Base-by-base conservation (phyloP, 805 yeast species). In the Ogataea parapolymorpha region DNA sequence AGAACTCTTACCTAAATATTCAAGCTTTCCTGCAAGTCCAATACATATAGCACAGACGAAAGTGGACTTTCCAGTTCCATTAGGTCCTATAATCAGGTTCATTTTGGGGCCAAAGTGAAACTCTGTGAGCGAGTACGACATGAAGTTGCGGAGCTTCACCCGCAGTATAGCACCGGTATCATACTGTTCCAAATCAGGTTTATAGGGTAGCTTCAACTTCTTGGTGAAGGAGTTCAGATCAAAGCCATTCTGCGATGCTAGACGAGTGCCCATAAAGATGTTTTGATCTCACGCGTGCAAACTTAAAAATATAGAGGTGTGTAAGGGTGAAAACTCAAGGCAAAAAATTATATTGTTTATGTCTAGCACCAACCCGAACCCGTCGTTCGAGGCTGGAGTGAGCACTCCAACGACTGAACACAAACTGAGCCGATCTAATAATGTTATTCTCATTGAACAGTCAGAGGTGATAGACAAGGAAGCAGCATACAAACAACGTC, bases 41-140 rank as follows among this genome's bases (percentile, higher is more conserved):
- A 93, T 68, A 57, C 95, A 91, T 1, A 91, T 77, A 0, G 96
- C 98, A 45, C 96, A 86, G 4, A 93, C 90, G 54, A 93, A 77
- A 0, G 98, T 88, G 27, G 93, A 82, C 56, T 93, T 93, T 6
- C 99, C 99, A 0, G 95, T 78, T 26, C 99, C 99, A 59, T 93
- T 93, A 10, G 97, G 97, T 0, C 97, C 99, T 39, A 93, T 83
- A 43, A 93, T 85, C 82, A 93, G 79, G 58, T 93, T 93, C 57
- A 93, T 70, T 2, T 82, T 71, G 0, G 97, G 96, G 0, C 91
- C 84, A 42, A 91, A 72, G 28, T 72, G 70, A 61, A 87, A 88
- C 60, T 82, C 89, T 0, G 85, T 79, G 33, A 74, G 63, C 1
- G 78, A 55, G 58, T 83, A 85, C 0, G 90, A 83, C 57, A 86